Base-by-base conservation (phyloP, 2,329 filamentous ascomycete species). In the Curvularia eragrostidis region DNA sequence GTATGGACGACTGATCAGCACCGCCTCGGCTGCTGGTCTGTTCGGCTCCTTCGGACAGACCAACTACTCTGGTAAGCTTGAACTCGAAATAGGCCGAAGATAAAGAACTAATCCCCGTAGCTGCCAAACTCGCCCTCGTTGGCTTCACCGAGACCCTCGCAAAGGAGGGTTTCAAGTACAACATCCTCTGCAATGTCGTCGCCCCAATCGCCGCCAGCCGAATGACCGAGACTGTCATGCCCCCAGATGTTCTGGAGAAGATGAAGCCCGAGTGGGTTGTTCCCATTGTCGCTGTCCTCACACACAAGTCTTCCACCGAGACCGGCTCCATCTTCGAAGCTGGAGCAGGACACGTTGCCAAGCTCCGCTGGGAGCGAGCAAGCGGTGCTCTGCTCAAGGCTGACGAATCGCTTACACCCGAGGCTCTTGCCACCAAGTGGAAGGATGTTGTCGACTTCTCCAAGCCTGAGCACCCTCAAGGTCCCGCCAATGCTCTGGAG, bases 61-160 rank as follows among this genome's bases (percentile, higher is more conserved):
- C 77, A 98, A 97, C 81, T 99, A 99, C 82, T 96, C 94, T 52
- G 84, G 84, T 87, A 78, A 61, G 81, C 21, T 42, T 34, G 15
- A 15, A 9, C 18, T 13, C 13, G 13, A 23, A 13, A 32, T 10
- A 21, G 9, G 32, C 13, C 19, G n/a, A 53, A 59, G 9, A 26
- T 6, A 1, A 23, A n/a, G 23, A 70, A 59, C 78, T 77, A 54
- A 70, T 51, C 3, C 23, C 23, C 44, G 23, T 56, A 83, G 93
- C 95, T 60, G 95, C 95, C 74, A 99, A 98, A 84, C 85, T 98
- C 64, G 91, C 91, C 65, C 88, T 96, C 82, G 93, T 99, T 62
- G 95, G 94, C 67, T 98, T 98, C 83, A 97, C 93, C 38, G 94
- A 99, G 84, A 97, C 95, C 3, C 85, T 99, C 63, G 95, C 95